Evolutionary conservation across 2,329 filamentous ascomycete species (phyloP), one percentile per base, ranked within the genome.

Genomic region (Sclerotinia minor): DNA sequence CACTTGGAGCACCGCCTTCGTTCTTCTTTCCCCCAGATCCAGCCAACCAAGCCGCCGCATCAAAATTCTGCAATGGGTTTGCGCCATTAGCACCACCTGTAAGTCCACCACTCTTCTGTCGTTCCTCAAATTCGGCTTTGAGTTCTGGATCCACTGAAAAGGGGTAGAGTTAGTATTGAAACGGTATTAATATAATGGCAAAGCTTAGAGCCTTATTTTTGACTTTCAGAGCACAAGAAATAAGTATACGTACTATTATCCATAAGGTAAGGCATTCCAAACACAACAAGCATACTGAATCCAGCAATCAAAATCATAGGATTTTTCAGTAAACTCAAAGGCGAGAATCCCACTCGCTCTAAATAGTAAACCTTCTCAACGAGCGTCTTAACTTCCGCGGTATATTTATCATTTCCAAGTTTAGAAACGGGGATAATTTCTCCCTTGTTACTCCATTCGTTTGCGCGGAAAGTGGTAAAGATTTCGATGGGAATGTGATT

Each of bases 251-350:
- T 87, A 97, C 94, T 97, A 78, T 95, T 97, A 64, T 98, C 94
- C 82, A 98, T 88, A 67, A 99, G 79, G 79, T 97, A 95, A 19
- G 95, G 95, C 91, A 98, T 92, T 72, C 94, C 94, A 75, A 98
- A 85, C 71, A 97, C 93, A 72, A 97, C 82, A 6, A 82, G 89
- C 82, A 97, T 87, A 70, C 89, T 92, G 50, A 95, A 88, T 45
- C 96, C 80, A 5, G 90, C 93, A 82, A 99, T 90, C 69, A 99
- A 84, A 71, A 98, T 97, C 93, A 98, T 98, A 4, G 95, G 95
- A 77, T 92, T 97, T 83, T 95, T 95, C 75, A 97, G 83, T 67
- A 97, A 88, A 68, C 86, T 87, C 68, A 97, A 76, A n/a, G 94
- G 84, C 24, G 89, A 92, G 80, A 94, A 90, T 72, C 86, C 87